Conservation (phyloP, 441 rosid genomes). For the Mallotus repandus region DNA sequence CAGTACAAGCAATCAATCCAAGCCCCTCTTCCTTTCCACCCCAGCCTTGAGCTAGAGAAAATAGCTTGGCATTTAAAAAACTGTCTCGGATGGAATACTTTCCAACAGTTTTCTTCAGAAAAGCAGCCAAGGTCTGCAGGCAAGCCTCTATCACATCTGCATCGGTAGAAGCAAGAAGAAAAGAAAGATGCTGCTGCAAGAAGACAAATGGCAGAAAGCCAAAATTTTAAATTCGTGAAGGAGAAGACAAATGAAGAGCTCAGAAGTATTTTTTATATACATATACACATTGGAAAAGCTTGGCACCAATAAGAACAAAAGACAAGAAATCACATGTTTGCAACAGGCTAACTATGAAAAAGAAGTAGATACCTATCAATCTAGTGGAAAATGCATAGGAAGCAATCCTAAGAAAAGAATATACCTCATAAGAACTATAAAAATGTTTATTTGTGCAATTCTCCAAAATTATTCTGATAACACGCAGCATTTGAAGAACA, state of each 20-base stretch:
- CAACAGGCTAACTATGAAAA: not conserved
- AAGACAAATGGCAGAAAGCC: slow-evolving; percentile 27
- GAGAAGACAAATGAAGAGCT: slow-evolving; percentile 5
- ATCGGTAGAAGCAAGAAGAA: slow-evolving; percentile 92
- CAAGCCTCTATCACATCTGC: slow-evolving; percentile 95
- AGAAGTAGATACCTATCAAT: not conserved
- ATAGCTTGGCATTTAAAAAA: slow-evolving; percentile 73
- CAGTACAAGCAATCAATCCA: slow-evolving; percentile 79
- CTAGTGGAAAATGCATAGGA: not conserved
- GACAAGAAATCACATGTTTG: not conserved
- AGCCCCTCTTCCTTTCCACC: slow-evolving; percentile 99
- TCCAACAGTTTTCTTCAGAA: slow-evolving; percentile 81
- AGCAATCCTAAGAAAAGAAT: slow-evolving; percentile 14
- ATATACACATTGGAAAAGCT: not conserved
- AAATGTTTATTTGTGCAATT: slow-evolving; percentile 96
- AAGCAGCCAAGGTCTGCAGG: slow-evolving; percentile 85
- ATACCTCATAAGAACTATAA: slow-evolving; percentile 92
- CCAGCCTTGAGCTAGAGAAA: slow-evolving; percentile 99
- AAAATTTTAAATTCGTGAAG: slow-evolving; percentile 23
- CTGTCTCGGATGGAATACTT: slow-evolving; percentile 80
- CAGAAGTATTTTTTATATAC: slow-evolving; percentile 1
- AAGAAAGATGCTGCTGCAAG: slow-evolving; percentile 95
- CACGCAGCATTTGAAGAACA: slow-evolving; percentile 89
- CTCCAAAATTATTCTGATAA: slow-evolving; percentile 84
- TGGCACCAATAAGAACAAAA: not conserved